Base-by-base conservation (phyloP, 805 yeast species). In the Nematodospora valgi region DNA sequence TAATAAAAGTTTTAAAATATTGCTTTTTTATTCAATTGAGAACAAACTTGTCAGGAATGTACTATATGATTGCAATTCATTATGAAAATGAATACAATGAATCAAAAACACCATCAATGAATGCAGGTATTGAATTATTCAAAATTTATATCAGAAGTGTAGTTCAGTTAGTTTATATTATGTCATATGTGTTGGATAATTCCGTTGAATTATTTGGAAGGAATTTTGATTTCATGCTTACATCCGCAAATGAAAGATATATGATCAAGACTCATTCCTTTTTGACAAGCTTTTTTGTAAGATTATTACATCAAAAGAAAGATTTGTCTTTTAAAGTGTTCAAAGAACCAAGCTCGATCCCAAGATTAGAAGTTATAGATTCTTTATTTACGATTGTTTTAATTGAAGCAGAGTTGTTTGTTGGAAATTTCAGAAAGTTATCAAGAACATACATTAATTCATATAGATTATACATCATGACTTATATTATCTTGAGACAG, bases 211-310 rank as follows among this genome's bases (percentile, higher is more conserved):
- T 64, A 21, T 67, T 67, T 44, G 72, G 71, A 1, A 53, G 50
- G 32, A 57, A 60, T 35, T 66, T 54, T 38, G 72, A 67, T 42
- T 65, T 46, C 35, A 35, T 58, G 18, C 43, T 67, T 34, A 64
- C 70, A 0, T 53, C 71, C 2, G 40, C 45, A 5, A 62, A 56
- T 40, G 72, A 67, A 41, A 41, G 64, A 27, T 56, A 57, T 29
- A 59, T 66, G 68, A 61, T 64, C 23, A 65, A 64, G 40, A 57
- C 68, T 6, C 72, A 65, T 43, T 52, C 56, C 26, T 65, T 64
- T 38, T 40, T 64, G 20, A 51, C 68, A 3, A 55, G 68, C 4
- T 59, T 66, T 30, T 67, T 67, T 43, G 59, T 61, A 11, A 47
- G 72, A 30, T 48, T 67, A 13, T 46, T 67, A 15, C 68, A 63